A percentile compares a stretch with the other conserved stretches of the same genome.
phyloP scores from a whole-genome alignment of 208 protist genomes.

The Leishmania tropica region DNA sequence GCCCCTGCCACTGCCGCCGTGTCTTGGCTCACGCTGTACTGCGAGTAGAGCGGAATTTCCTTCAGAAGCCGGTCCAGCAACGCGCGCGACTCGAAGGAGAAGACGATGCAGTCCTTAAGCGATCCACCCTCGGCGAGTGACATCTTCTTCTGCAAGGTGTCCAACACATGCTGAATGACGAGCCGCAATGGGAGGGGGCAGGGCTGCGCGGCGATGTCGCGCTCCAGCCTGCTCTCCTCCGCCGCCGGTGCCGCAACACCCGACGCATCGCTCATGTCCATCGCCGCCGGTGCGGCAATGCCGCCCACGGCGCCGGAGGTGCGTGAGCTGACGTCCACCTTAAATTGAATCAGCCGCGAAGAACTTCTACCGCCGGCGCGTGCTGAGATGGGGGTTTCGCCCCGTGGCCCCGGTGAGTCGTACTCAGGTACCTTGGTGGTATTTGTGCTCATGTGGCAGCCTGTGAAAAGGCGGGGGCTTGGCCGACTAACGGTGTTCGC shows the following conservation, averaged over 20 bases:
- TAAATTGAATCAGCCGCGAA: conserved; percentile 29
- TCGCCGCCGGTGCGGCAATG: background rate
- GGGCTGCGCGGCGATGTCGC: conserved; percentile 67
- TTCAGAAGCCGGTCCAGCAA: conserved; percentile 85
- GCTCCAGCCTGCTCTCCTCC: conserved; percentile 48
- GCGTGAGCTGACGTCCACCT: conserved; percentile 2
- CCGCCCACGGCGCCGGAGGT: background rate
- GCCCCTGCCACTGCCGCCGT: background rate
- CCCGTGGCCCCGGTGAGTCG: background rate
- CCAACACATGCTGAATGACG: conserved; percentile 69
- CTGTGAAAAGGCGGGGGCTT: background rate
- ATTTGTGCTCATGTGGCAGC: background rate
- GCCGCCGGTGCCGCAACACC: background rate
- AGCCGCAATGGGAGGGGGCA: conserved; percentile 83
- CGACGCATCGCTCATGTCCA: background rate
- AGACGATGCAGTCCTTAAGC: conserved; percentile 73
- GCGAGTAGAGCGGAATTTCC: conserved; percentile 77
- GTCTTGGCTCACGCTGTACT: conserved; percentile 24
- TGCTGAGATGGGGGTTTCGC: background rate
- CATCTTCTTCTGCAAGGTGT: conserved; percentile 68
- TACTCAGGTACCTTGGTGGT: background rate
- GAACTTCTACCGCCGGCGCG: background rate
- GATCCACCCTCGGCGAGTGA: conserved; percentile 70
- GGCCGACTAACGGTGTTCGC: background rate
- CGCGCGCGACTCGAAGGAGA: conserved; percentile 80